Conservation (phyloP, 306 rosid genomes). For the Cicer judaicum region DNA sequence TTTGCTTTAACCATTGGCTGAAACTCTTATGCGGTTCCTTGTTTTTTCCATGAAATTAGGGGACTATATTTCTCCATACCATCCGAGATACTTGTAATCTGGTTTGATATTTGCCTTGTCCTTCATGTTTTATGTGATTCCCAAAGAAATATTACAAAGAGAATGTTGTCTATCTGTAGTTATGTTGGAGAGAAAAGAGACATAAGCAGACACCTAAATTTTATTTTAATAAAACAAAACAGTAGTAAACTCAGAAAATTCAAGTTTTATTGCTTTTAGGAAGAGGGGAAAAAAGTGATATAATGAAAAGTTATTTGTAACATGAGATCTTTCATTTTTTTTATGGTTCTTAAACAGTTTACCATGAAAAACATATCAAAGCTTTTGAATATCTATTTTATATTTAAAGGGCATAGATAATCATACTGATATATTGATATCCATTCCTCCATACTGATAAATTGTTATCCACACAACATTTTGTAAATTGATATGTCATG, state of each 20-base stretch:
- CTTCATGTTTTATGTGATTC: slow-evolving; percentile 10
- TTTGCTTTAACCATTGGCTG: slow-evolving; percentile 21
- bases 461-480: too few relatives aligned
- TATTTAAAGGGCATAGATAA: too few relatives aligned
- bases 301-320: slow-evolving; percentile 18
- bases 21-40: slow-evolving; percentile 23
- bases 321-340: neutral
- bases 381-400: slow-evolving; percentile 4
- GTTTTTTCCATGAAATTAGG: neutral
- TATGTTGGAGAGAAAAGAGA: slow-evolving; percentile 7
- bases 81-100: slow-evolving; percentile 24
- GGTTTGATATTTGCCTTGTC: slow-evolving; percentile 32
- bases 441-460: too few relatives aligned
- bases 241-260: slow-evolving; percentile 9
- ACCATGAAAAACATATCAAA: neutral
- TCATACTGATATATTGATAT: neutral
- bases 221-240: slow-evolving; percentile 15
- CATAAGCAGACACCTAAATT: slow-evolving; percentile 20
- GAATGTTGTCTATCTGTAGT: slow-evolving; percentile 13
- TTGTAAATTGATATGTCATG: too few relatives aligned
- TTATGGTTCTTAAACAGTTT: slow-evolving; percentile 9
- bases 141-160: slow-evolving; percentile 3
- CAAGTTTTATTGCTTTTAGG: slow-evolving; percentile 4
- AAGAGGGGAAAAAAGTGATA: neutral
- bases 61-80: slow-evolving; percentile 11